These are phyloP conservation scores for Lunasporangiospora selenospora DNA, from an alignment of 192 early-diverging fungal species.

Conservation along the genomic window DNA sequence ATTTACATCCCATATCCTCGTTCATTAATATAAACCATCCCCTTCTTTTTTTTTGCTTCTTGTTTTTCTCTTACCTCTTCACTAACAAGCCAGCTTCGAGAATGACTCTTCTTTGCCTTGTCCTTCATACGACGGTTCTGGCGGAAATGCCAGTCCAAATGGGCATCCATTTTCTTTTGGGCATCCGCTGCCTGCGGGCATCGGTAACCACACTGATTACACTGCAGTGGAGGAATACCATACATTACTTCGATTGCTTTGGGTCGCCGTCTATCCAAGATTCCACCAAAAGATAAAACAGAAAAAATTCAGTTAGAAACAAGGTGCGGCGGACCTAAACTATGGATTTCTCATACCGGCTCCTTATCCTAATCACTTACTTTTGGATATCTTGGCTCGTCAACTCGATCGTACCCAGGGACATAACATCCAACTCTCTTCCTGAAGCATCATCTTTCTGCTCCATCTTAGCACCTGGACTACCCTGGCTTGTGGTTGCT, in stretches of 20 bases:
- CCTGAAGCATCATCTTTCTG: too few species aligned
- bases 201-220: slow-evolving; percentile 93
- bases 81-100: slow-evolving; percentile 87
- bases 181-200: slow-evolving; percentile 72
- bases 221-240: slow-evolving; percentile 77
- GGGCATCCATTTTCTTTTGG: slow-evolving; percentile 76
- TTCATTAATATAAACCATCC: slow-evolving; percentile 40
- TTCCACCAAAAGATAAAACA: slow-evolving; percentile 15
- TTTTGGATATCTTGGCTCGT: slow-evolving; percentile 57
- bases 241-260: slow-evolving; percentile 76
- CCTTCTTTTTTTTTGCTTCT: too few species aligned
- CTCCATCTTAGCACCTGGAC: too few species aligned
- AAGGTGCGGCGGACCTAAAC: neutral
- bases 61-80: slow-evolving; percentile 67
- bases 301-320: neutral
- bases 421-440: slow-evolving; percentile 15
- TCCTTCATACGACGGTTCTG: slow-evolving; percentile 90
- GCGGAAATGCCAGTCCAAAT: slow-evolving; percentile 97
- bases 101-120: slow-evolving; percentile 79
- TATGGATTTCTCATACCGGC: too few species aligned
- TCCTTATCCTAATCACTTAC: slow-evolving; percentile 30
- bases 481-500: too few species aligned
- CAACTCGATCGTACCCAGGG: slow-evolving; percentile 50
- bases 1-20: neutral
- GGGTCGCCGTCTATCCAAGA: slow-evolving; percentile 49